These are phyloP conservation scores for Hortiboletus campestris DNA, from an alignment of 768 basidiomycete genomes.

Conservation along the genomic window DNA sequence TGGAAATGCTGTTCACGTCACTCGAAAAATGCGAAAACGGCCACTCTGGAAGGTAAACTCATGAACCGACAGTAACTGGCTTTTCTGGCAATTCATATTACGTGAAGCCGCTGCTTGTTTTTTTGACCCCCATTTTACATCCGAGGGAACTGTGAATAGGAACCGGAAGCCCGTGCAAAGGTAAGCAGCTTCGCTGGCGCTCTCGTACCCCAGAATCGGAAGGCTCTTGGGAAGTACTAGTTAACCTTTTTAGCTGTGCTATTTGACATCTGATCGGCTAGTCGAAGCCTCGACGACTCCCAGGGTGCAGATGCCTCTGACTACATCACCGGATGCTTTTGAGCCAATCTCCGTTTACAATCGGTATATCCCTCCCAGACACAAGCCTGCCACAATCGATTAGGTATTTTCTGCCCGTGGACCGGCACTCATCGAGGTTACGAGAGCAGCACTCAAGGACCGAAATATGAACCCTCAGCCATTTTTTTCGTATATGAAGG, in stretches of 20 bases:
- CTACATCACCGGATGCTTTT: constrained; percentile 18
- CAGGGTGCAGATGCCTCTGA: background rate
- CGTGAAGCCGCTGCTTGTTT: constrained; percentile 23
- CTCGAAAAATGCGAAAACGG: constrained; percentile 81
- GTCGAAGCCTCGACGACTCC: constrained; percentile 9
- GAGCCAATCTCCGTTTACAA: constrained; percentile 15
- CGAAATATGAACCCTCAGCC: constrained; percentile 29
- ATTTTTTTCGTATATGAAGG: constrained; percentile 30
- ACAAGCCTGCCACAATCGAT: constrained; percentile 50
- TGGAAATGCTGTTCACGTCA: constrained; percentile 80
- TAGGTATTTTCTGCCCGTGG: constrained; percentile 46
- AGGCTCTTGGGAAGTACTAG: constrained; percentile 21
- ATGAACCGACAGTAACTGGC: constrained; percentile 40
- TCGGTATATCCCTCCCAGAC: constrained; percentile 31
- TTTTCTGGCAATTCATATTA: constrained; percentile 25
- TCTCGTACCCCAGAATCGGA: constrained; percentile 13
- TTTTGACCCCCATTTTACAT: constrained; percentile 23
- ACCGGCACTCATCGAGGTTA: constrained; percentile 47
- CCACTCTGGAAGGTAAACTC: constrained; percentile 82
- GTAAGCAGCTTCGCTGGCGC: background rate
- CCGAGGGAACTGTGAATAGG: background rate
- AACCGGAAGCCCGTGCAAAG: constrained; percentile 1
- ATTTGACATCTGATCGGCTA: constrained; percentile 21
- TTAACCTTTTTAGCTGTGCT: constrained; percentile 30
- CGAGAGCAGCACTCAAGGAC: constrained; percentile 37